Percentiles rank a stretch among this genome's conserved stretches.
These are phyloP conservation scores for Emmonsiellopsis sp. DNA, from an alignment of 2,329 filamentous ascomycete species.

Conservation along the genomic window DNA sequence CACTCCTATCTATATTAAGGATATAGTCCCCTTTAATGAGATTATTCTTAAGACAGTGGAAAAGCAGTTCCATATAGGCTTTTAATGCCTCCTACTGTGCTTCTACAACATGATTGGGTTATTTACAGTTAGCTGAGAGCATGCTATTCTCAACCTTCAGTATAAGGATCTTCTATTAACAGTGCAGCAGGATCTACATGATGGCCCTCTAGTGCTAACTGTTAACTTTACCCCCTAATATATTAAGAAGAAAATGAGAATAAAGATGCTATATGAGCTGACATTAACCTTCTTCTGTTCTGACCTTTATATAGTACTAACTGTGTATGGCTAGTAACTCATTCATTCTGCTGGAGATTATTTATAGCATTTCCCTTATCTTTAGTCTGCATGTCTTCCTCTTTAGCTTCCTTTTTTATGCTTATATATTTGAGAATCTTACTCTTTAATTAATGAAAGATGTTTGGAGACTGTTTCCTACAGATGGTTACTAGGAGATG, in stretches of 20 bases:
- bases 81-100: conserved; percentile 16
- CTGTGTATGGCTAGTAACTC: conserved; percentile 18
- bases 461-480: conserved; percentile 13
- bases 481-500: conserved; percentile 14
- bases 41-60: conserved; percentile 15
- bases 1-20: conserved; percentile 16
- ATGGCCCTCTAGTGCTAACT: conserved; percentile 11
- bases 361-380: conserved; percentile 29
- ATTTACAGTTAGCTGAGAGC: conserved; percentile 16
- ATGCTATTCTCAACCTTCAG: conserved; percentile 14
- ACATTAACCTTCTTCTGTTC: neutral
- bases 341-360: conserved; percentile 27
- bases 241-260: conserved; percentile 17
- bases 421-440: conserved; percentile 15
- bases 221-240: conserved; percentile 16
- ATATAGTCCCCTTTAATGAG: conserved; percentile 17
- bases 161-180: conserved; percentile 16
- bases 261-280: conserved; percentile 15
- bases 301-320: conserved; percentile 4
- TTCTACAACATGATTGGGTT: too few relatives aligned
- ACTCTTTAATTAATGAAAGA: conserved; percentile 17
- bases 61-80: conserved; percentile 15
- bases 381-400: conserved; percentile 29
- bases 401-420: conserved; percentile 20
- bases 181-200: conserved; percentile 14